Conservation (phyloP, 306 rosid species). For the Ceratonia siliqua region DNA sequence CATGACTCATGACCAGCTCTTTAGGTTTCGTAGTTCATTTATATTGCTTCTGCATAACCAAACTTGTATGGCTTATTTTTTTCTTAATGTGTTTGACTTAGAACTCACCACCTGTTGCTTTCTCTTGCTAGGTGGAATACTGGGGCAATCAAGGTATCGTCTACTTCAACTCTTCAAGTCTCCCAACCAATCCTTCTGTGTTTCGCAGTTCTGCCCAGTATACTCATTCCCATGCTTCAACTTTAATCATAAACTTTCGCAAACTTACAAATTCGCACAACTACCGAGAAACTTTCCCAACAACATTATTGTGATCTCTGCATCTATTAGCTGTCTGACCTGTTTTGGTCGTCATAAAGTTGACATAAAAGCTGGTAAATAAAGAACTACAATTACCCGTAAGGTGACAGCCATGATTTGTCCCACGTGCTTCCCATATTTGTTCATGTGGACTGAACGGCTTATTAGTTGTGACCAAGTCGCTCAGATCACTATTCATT, state of each 20-base stretch:
- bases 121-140: too few relatives aligned
- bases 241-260: background rate
- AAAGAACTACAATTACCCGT: background rate
- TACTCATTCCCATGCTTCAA: background rate
- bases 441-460: background rate
- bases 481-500: background rate
- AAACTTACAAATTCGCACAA: constrained; percentile 1
- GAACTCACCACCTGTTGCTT: too few relatives aligned
- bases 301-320: constrained; percentile 24
- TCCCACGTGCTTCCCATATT: constrained; percentile 22
- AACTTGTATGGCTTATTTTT: too few relatives aligned
- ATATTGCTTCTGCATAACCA: too few relatives aligned
- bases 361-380: constrained; percentile 2
- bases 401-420: constrained; percentile 28
- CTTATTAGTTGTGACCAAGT: background rate
- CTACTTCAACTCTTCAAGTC: too few relatives aligned
- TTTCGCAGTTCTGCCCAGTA: background rate
- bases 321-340: background rate
- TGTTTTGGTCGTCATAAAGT: constrained; percentile 22
- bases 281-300: background rate
- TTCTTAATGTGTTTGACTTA: too few relatives aligned
- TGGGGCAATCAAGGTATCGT: too few relatives aligned
- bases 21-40: too few relatives aligned
- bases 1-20: too few relatives aligned
- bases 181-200: too few relatives aligned